Evolutionary conservation across 2,329 filamentous ascomycete species (phyloP), one percentile per base, ranked within the genome.

Genomic region (Colletotrichum eleusines): DNA sequence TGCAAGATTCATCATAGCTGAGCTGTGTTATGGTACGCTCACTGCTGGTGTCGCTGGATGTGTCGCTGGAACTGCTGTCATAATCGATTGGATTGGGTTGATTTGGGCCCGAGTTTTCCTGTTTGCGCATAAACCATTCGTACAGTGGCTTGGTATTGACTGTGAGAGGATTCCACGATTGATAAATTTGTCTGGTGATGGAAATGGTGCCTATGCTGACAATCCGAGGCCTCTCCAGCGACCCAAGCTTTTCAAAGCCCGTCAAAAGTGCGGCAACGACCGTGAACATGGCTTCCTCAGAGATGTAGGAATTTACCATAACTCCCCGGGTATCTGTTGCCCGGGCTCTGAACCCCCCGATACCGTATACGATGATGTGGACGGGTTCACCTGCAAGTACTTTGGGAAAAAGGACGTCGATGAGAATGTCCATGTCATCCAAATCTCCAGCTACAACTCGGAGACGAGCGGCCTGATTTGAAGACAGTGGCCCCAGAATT

Each of bases 341-440:
- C n/a, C n/a, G 28, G 18, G 60, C 44, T 40, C 35, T 65, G 51
- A 67, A 63, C 8, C 66, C 66, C 28, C 61, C 51, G 23, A 69
- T 53, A 8, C 53, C 66, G 46, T 54, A 69, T 8, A 59, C 16
- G 26, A 69, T 44, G 16, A 58, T 48, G 20, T 69, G 28, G 12
- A 69, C 62, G 9, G 66, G 53, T 12, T 58, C 46, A n/a, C 40
- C 50, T 26, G 9, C 16, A 4, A 55, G 65, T 6, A 5, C 38
- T 31, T 20, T 26, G 3, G 62, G 61, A 18, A 69, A 69, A 3
- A 66, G 51, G 26, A 38, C 38, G 35, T 44, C 44, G 38, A 40
- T 2, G 3, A 42, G 51, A 35, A 23, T 53, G 8, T 59, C 33
- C 8, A 38, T 20, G 18, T 42, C n/a, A 11, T n/a, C 42, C 42